A percentile compares a stretch with the other conserved stretches of the same genome.
phyloP scores from a whole-genome alignment of 2,329 filamentous ascomycete species.

The Fusarium sororula region DNA sequence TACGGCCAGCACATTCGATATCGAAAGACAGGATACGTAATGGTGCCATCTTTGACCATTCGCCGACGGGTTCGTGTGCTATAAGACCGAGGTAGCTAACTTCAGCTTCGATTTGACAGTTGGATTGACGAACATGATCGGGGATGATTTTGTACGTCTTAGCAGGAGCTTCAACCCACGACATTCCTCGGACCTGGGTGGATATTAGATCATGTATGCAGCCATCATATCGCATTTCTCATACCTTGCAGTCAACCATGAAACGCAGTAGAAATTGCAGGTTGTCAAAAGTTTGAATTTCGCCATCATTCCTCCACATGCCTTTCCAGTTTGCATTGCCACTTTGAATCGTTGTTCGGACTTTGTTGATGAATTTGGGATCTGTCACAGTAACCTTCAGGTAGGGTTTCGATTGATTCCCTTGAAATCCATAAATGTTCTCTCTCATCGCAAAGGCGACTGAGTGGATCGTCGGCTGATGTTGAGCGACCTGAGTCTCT shows the following conservation, averaged over 20 bases:
- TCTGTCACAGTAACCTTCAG: slow-evolving; percentile 94
- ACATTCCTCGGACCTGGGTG: slow-evolving; percentile 85
- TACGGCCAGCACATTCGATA: slow-evolving; percentile 97
- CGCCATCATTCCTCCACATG: slow-evolving; percentile 78
- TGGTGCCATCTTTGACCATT: slow-evolving; percentile 98
- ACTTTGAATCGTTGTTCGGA: slow-evolving; percentile 79
- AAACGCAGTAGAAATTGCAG: slow-evolving; percentile 95
- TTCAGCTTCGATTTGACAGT: slow-evolving; percentile 94
- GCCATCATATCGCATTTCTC: background rate
- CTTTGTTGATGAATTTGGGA: slow-evolving; percentile 80
- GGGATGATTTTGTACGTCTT: slow-evolving; percentile 77
- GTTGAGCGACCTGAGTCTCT: slow-evolving; percentile 79
- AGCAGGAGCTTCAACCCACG: slow-evolving; percentile 89
- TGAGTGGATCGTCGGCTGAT: slow-evolving; percentile 78
- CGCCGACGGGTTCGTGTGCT: slow-evolving; percentile 86
- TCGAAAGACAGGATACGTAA: slow-evolving; percentile 94
- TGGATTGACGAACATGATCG: slow-evolving; percentile 77
- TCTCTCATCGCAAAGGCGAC: slow-evolving; percentile 86
- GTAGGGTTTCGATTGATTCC: slow-evolving; percentile 90
- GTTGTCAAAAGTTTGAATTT: slow-evolving; percentile 92
- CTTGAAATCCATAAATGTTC: slow-evolving; percentile 93
- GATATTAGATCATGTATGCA: slow-evolving; percentile 26
- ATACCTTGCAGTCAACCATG: slow-evolving; percentile 94
- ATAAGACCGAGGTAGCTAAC: slow-evolving; percentile 85
- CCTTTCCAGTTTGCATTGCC: slow-evolving; percentile 88